Conservation (phyloP, 2,329 filamentous ascomycete genomes). For the Graphilbum ipis-grandicollis region DNA sequence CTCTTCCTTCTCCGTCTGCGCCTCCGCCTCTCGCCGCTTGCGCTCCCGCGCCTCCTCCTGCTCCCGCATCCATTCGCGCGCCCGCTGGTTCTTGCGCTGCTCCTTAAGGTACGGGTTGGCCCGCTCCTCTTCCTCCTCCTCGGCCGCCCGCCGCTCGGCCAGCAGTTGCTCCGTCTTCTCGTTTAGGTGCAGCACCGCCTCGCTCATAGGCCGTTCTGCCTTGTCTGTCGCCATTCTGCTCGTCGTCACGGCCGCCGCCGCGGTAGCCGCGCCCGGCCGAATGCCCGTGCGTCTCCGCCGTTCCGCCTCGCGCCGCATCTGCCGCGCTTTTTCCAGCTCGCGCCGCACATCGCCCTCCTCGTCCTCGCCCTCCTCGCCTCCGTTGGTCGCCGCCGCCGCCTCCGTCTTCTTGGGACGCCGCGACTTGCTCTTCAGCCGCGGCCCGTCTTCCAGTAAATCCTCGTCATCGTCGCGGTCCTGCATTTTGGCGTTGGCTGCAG, state of each 20-base stretch:
- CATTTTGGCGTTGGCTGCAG: no score
- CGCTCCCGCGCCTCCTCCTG: constrained; percentile 11
- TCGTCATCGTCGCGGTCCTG: background rate
- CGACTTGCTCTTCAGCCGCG: background rate
- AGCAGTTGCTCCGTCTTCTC: background rate
- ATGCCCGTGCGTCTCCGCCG: background rate
- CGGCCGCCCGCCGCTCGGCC: background rate
- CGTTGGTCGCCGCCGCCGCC: background rate
- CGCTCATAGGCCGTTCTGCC: background rate
- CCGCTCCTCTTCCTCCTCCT: constrained; percentile 23
- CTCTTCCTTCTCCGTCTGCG: background rate
- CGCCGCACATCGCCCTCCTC: background rate
- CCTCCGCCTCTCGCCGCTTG: constrained; percentile 7
- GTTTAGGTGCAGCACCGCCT: background rate
- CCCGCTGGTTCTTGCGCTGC: constrained; percentile 10
- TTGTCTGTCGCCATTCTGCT: no score
- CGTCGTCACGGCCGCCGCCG: no score
- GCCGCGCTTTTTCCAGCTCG: background rate
- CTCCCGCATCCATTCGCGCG: constrained; percentile 10
- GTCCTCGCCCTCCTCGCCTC: background rate
- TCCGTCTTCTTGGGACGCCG: background rate
- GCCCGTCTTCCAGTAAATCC: background rate
- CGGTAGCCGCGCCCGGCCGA: background rate
- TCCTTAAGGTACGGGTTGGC: constrained; percentile 4
- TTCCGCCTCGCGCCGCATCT: background rate